Evolutionary conservation across 768 basidiomycete genomes (phyloP).

Genomic region (Fistulinella prunicolor): DNA sequence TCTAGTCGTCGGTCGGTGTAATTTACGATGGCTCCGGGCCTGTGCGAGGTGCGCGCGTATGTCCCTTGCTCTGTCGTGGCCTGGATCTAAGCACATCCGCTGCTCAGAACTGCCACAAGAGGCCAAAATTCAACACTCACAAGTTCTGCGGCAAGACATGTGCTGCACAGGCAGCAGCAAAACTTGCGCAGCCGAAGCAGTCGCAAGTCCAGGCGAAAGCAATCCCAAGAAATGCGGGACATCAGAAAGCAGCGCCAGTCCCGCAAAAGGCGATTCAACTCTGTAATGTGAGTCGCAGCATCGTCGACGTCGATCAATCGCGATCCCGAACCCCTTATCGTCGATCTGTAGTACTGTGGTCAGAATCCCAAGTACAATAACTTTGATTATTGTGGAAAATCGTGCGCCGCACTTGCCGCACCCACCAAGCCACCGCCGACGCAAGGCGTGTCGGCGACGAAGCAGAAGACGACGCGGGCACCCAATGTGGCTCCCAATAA

Average conservation of each 20-base stretch:
- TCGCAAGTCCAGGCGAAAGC: conserved; percentile 13
- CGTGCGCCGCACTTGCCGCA: conserved; percentile 51
- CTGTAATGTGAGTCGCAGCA: conserved; percentile 27
- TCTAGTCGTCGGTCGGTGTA: conserved; percentile 4
- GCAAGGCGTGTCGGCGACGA: conserved; percentile 14
- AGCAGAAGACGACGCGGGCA: conserved; percentile 16
- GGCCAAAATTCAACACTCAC: conserved; percentile 54
- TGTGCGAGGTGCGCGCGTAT: conserved; percentile 30
- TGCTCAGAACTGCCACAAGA: conserved; percentile 52
- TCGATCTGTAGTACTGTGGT: conserved; percentile 43
- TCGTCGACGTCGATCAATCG: conserved; percentile 24
- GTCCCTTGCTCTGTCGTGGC: neutral
- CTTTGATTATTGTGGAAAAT: conserved; percentile 64
- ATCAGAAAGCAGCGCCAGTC: conserved; percentile 12
- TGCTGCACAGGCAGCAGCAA: conserved; percentile 38
- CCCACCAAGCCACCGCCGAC: conserved; percentile 16
- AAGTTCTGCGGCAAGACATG: conserved; percentile 59
- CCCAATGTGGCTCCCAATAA: conserved; percentile 10
- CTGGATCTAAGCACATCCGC: conserved; percentile 2
- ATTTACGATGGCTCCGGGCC: conserved; percentile 25
- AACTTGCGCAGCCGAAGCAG: conserved; percentile 11
- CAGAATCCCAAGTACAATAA: conserved; percentile 59
- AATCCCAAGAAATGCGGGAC: conserved; percentile 9
- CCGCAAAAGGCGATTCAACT: conserved; percentile 22
- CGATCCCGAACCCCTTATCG: conserved; percentile 23